Base-by-base conservation (phyloP, 768 basidiomycete genomes). In the Rhizopogon salebrosus region DNA sequence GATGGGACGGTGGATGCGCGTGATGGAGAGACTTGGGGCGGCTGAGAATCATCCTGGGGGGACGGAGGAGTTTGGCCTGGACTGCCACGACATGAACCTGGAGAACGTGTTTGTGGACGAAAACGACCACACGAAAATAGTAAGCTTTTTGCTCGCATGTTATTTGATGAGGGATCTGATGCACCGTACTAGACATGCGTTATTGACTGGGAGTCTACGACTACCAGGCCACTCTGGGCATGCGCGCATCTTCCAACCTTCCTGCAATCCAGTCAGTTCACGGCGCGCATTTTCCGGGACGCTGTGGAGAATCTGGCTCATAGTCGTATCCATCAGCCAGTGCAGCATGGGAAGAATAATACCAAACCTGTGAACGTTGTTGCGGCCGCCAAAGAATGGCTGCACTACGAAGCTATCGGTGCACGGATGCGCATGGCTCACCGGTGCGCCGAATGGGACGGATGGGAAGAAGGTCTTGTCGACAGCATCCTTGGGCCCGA, bases 201-300 rank as follows among this genome's bases (percentile, higher is more conserved):
- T 53, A 92, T 93, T 38, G 91, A 93, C 60, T 92, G 89, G 90
- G 90, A 93, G 64, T 89, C 90, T 14, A 92, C 90, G n/a, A 89
- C 88, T 10, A 89, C 84, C 8, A 78, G 91, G 13, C 91, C 90
- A 4, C 76, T 93, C 18, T 92, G 89, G 89, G 85, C 87, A 18
- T 85, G 83, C 54, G 88, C 91, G 0, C 90, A 93, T 62, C 75
- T 91, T 2, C 90, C 90, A 0, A 79, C 87, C 0, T 89, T 90
- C 65, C 77, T 89, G 20, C 86, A 87, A 59, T 80, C 82, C n/a
- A 87, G 84, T 54, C 81, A 85, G 0, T 89, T 90, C 72, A 82
- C 85, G 2, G 77, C 80, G 1, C 80, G 79, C 61, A 73, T 89
- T 34, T 91, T 89, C 74, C 83, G 83, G 20, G 76, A 82, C 46